These are phyloP conservation scores for Elymus sibiricus DNA, from an alignment of 176 grass and related monocot genomes.

Conservation along the genomic window DNA sequence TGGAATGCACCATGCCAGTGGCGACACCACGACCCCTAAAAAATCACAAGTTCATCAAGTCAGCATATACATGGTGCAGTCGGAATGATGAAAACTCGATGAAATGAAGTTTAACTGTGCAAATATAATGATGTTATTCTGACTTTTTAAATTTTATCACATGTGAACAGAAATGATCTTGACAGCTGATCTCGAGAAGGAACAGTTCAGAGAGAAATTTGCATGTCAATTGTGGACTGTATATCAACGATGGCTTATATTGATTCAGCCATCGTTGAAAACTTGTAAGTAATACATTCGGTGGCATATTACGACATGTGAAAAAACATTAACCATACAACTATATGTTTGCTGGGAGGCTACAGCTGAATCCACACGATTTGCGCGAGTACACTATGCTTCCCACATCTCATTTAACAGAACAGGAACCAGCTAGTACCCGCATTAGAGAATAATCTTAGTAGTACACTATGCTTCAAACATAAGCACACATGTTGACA, in stretches of 20 bases:
- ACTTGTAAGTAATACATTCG: neutral
- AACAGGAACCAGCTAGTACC: too few species aligned
- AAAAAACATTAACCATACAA: neutral
- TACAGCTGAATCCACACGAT: too few species aligned
- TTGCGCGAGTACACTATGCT: too few species aligned
- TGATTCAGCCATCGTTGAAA: neutral
- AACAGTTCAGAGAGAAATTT: neutral
- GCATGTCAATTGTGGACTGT: neutral
- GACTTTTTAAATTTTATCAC: neutral
- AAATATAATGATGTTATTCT: too few species aligned
- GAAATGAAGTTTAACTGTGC: neutral
- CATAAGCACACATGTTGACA: too few species aligned
- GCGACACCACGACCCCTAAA: constrained; percentile 55
- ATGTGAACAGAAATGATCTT: neutral
- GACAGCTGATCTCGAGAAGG: neutral
- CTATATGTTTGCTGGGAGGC: too few species aligned
- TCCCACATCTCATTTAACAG: too few species aligned
- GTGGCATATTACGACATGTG: neutral
- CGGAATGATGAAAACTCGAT: neutral
- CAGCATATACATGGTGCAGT: neutral
- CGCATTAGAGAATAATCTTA: too few species aligned
- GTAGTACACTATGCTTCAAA: too few species aligned
- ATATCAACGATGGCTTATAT: neutral
- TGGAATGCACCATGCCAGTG: constrained; percentile 69
- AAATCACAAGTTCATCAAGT: constrained; percentile 11